phyloP scores from a whole-genome alignment of 768 basidiomycete genomes.

The Omphalotus guepiniiformis region DNA sequence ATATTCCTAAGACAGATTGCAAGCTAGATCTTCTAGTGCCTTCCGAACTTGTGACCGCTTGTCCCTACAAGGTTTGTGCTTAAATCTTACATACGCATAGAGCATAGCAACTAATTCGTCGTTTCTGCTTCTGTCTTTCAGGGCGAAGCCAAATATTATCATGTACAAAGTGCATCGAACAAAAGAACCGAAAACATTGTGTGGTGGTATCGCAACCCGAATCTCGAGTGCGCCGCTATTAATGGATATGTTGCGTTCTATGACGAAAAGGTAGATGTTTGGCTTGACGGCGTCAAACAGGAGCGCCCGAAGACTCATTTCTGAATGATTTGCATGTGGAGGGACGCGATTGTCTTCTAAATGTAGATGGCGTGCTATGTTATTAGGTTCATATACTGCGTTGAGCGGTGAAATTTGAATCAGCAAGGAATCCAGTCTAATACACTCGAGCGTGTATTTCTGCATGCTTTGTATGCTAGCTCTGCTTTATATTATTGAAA shows the following conservation, averaged over 20 bases:
- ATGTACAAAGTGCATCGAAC: conserved; percentile 42
- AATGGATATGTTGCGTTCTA: conserved; percentile 55
- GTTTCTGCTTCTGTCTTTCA: conserved; percentile 17
- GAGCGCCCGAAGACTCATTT: conserved; percentile 22
- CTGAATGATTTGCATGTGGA: no score
- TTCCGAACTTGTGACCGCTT: conserved; percentile 43
- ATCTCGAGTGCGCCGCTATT: conserved; percentile 45
- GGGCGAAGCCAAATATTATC: conserved; percentile 59
- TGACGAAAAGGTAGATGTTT: conserved; percentile 66
- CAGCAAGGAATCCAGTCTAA: no score
- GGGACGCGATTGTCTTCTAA: no score
- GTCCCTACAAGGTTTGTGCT: conserved; percentile 59
- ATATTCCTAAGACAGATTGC: conserved; percentile 57
- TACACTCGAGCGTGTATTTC: no score
- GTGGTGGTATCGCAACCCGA: conserved; percentile 62
- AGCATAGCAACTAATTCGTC: neutral
- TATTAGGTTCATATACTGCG: no score
- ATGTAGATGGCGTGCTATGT: no score
- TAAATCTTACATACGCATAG: neutral
- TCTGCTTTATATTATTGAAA: no score
- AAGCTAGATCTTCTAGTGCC: conserved; percentile 44
- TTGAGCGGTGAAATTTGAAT: no score
- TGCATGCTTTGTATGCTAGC: no score
- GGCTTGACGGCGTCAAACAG: conserved; percentile 55
- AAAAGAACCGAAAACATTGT: conserved; percentile 44